These are phyloP conservation scores for Suillus occidentalis DNA, from an alignment of 768 basidiomycete species.

Conservation along the genomic window DNA sequence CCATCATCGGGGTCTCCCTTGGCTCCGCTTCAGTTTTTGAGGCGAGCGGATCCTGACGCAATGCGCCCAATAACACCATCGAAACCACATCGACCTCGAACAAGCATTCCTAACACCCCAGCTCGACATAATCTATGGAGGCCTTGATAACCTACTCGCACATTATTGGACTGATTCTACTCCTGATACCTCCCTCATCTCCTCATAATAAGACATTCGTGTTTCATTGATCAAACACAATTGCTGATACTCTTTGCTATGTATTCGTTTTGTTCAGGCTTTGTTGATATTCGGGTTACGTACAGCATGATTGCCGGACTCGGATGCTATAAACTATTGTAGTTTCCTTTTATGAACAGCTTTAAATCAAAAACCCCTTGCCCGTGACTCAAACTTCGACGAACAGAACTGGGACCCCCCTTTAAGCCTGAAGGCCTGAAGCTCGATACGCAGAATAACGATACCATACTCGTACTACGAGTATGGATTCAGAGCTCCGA, in stretches of 20 bases:
- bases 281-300: conserved; percentile 5
- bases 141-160: conserved; percentile 42
- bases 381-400: background rate
- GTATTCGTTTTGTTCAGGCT: conserved; percentile 26
- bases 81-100: conserved; percentile 49
- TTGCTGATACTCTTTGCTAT: conserved; percentile 24
- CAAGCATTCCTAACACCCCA: conserved; percentile 44
- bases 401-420: background rate
- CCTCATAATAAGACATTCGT: conserved; percentile 30
- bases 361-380: background rate
- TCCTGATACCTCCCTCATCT: conserved; percentile 13
- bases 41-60: conserved; percentile 68
- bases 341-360: background rate
- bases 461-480: background rate
- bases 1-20: conserved; percentile 71
- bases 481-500: conserved; percentile 75
- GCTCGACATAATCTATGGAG: conserved; percentile 62
- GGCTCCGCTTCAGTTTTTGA: conserved; percentile 81
- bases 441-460: background rate
- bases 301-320: background rate
- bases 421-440: background rate
- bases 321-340: background rate
- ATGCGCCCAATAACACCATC: conserved; percentile 67
- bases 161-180: conserved; percentile 17
- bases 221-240: conserved; percentile 28